These are phyloP conservation scores for Aspergillus tanneri DNA, from an alignment of 2,329 filamentous ascomycete genomes.

Conservation along the genomic window DNA sequence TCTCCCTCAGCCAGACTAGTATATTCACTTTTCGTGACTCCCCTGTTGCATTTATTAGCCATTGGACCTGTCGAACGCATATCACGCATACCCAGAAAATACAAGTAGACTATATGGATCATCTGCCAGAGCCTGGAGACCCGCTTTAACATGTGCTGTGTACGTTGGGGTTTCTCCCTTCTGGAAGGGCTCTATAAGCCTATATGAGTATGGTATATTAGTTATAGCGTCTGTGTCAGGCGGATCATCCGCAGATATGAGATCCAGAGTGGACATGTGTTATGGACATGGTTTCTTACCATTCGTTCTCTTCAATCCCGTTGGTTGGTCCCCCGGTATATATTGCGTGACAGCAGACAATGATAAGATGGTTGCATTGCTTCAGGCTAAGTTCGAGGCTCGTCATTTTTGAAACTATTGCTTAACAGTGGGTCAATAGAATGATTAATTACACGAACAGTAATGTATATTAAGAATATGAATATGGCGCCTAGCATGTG, in stretches of 20 bases:
- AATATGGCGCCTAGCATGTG: too few relatives aligned
- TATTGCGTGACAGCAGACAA: conserved; percentile 83
- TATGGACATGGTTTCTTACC: conserved; percentile 46
- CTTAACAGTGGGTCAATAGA: too few relatives aligned
- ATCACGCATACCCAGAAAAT: conserved; percentile 66
- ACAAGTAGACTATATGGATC: conserved; percentile 56
- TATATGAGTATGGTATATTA: not conserved
- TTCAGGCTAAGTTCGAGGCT: not conserved
- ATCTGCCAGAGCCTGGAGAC: conserved; percentile 54
- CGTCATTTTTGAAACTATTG: not conserved
- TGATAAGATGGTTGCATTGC: conserved; percentile 57
- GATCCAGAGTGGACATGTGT: too few relatives aligned
- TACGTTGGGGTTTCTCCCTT: conserved; percentile 76
- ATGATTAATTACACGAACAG: too few relatives aligned
- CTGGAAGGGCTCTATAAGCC: conserved; percentile 76
- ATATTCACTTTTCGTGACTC: conserved; percentile 58
- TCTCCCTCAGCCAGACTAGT: conserved; percentile 60
- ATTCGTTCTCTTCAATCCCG: conserved; percentile 60
- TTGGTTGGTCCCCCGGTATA: conserved; percentile 61
- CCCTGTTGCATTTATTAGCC: conserved; percentile 44
- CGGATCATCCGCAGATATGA: too few relatives aligned
- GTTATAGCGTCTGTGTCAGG: too few relatives aligned
- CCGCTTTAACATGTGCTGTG: conserved; percentile 69
- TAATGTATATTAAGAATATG: too few relatives aligned
- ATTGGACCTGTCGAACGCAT: not conserved